Percentiles rank a stretch among this genome's conserved stretches.
phyloP scores from a whole-genome alignment of 495 filamentous ascomycete species.

The Aspergillus sclerotiicarbonarius region DNA sequence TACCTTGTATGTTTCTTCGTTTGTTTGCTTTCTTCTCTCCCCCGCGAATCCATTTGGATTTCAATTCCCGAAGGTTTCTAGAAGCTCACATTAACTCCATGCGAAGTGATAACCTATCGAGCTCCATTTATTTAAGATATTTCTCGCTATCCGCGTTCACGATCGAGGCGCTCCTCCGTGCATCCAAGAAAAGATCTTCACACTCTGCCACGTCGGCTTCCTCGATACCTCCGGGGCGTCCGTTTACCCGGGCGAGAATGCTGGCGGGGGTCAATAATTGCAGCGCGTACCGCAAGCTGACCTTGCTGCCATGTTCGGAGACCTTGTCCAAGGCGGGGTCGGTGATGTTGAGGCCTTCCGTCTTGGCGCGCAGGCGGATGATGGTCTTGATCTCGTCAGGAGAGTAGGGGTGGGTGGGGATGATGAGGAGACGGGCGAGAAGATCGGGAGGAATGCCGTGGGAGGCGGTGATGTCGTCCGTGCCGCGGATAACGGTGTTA shows the following conservation, averaged over 20 bases:
- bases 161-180: constrained; percentile 73
- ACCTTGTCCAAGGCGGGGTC: constrained; percentile 83
- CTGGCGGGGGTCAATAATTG: constrained; percentile 88
- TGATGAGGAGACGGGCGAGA: constrained; percentile 87
- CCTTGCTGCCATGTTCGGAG: constrained; percentile 76
- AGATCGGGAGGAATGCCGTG: constrained; percentile 94
- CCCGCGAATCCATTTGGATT: neutral
- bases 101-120: constrained; percentile 28
- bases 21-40: constrained; percentile 3
- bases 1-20: neutral
- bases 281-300: constrained; percentile 87
- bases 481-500: constrained; percentile 82
- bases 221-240: constrained; percentile 68
- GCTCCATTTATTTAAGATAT: constrained; percentile 44
- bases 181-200: constrained; percentile 87
- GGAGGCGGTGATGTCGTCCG: constrained; percentile 76
- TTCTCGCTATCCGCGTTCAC: constrained; percentile 62
- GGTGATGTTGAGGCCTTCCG: constrained; percentile 75
- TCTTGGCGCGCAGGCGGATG: constrained; percentile 74
- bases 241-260: constrained; percentile 67
- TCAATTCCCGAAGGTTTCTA: neutral
- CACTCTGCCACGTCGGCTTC: constrained; percentile 83
- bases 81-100: constrained; percentile 2
- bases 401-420: constrained; percentile 85
- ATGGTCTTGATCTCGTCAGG: constrained; percentile 87